Percentiles rank a stretch among this genome's conserved stretches.
Conservation (phyloP, 164 flowering plant genomes). For the Malania oleifera region DNA sequence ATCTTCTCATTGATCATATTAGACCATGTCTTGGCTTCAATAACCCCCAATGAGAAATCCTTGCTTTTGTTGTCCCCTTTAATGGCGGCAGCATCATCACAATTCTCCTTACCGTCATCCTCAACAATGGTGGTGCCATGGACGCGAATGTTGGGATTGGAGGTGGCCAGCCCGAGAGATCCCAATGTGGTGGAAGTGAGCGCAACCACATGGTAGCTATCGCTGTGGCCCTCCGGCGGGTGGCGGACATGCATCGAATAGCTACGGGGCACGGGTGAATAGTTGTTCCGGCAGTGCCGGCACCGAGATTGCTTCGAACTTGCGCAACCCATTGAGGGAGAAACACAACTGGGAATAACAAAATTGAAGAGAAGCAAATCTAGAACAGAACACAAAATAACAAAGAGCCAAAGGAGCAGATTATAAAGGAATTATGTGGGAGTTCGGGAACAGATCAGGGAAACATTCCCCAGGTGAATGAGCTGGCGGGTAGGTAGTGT, state of each 20-base stretch:
- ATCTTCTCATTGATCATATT: conserved; percentile 57
- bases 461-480: conserved; percentile 6
- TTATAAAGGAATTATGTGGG: neutral
- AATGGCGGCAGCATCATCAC: neutral
- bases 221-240: conserved; percentile 28
- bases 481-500: neutral
- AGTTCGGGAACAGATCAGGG: neutral
- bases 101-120: neutral
- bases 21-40: conserved; percentile 73
- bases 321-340: conserved; percentile 57
- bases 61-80: conserved; percentile 1
- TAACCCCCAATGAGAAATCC: conserved; percentile 38
- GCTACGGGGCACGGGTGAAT: conserved; percentile 41
- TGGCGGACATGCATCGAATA: conserved; percentile 43
- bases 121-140: neutral
- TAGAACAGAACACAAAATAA: neutral
- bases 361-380: neutral
- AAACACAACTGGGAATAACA: neutral
- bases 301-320: conserved; percentile 50
- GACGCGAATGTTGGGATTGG: neutral
- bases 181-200: conserved; percentile 65
- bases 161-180: conserved; percentile 37
- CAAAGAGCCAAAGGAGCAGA: neutral
- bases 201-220: conserved; percentile 55
- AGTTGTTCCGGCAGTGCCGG: conserved; percentile 29